Percentiles rank a stretch among this genome's conserved stretches.
These are phyloP conservation scores for Globisporangium parvum DNA, from an alignment of 352 stramenopile species.

Conservation along the genomic window DNA sequence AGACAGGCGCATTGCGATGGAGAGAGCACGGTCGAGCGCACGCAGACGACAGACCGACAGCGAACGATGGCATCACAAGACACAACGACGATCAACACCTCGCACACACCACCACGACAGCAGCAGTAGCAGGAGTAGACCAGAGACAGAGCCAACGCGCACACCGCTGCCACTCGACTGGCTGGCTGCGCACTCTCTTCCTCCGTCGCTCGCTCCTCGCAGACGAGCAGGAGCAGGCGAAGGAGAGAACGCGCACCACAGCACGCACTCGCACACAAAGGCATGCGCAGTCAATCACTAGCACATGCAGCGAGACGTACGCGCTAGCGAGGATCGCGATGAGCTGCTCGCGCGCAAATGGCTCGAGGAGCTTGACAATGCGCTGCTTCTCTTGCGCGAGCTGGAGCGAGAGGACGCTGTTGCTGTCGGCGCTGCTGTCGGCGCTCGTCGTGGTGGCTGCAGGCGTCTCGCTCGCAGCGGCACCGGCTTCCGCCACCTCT, in stretches of 20 bases:
- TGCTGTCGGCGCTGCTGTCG: neutral
- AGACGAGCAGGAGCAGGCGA: too few species aligned
- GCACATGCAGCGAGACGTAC: slow-evolving; percentile 29
- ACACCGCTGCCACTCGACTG: too few species aligned
- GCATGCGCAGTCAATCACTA: neutral
- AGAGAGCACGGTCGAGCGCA: too few species aligned
- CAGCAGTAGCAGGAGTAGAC: too few species aligned
- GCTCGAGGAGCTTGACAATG: slow-evolving; percentile 38
- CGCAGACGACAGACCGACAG: too few species aligned
- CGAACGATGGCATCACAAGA: slow-evolving; percentile 1
- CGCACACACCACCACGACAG: neutral
- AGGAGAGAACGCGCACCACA: slow-evolving; percentile 3
- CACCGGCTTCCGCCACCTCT: slow-evolving; percentile 5
- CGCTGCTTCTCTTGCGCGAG: slow-evolving; percentile 19
- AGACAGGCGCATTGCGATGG: neutral
- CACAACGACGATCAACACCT: slow-evolving; percentile 8
- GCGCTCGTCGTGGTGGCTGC: slow-evolving; percentile 4
- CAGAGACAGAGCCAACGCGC: neutral
- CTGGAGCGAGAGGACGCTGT: slow-evolving; percentile 6
- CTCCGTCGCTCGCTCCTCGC: too few species aligned
- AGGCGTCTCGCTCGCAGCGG: neutral
- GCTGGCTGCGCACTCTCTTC: too few species aligned
- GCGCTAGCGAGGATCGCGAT: slow-evolving; percentile 58
- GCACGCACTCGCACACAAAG: slow-evolving; percentile 4
- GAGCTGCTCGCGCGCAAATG: slow-evolving; percentile 57